Conservation (phyloP, 129 eudicot genomes). For the Oenanthe sinensis region DNA sequence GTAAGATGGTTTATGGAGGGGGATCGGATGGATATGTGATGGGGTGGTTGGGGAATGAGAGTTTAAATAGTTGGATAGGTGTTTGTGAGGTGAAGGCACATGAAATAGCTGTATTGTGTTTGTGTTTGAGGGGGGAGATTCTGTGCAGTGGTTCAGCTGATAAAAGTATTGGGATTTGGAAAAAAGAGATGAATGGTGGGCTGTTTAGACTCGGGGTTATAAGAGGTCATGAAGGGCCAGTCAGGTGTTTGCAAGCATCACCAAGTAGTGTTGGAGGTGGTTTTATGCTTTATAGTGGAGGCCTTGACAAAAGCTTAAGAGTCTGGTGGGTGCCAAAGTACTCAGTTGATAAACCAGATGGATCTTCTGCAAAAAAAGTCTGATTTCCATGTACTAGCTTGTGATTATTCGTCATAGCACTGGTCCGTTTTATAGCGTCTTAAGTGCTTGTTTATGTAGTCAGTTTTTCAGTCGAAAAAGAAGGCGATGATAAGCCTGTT, state of each 20-base stretch:
- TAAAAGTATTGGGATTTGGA: conserved; percentile 72
- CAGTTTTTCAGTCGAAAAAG: neutral
- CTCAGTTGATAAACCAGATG: conserved; percentile 17
- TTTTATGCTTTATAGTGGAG: conserved; percentile 80
- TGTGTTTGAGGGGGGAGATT: conserved; percentile 57
- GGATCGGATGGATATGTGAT: conserved; percentile 72
- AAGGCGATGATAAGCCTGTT: neutral
- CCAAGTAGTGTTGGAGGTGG: conserved; percentile 61
- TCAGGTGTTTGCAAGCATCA: conserved; percentile 72
- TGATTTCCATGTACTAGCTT: neutral
- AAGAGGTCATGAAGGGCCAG: conserved; percentile 85
- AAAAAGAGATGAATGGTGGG: conserved; percentile 47
- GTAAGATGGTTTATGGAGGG: conserved; percentile 60
- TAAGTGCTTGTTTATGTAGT: conserved; percentile 28
- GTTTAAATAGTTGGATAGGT: conserved; percentile 45
- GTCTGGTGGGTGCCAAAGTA: conserved; percentile 94
- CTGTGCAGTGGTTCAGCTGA: conserved; percentile 88
- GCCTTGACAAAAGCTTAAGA: conserved; percentile 76
- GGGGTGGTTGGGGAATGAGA: conserved; percentile 62
- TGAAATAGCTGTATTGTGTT: conserved; percentile 64
- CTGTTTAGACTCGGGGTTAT: conserved; percentile 53
- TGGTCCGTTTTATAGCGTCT: conserved; percentile 41
- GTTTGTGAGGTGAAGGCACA: conserved; percentile 78
- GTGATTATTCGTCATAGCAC: conserved; percentile 25
- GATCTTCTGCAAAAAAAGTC: conserved; percentile 7